These are phyloP conservation scores for Globisporangium camurandrum DNA, from an alignment of 352 stramenopile genomes.

Conservation along the genomic window DNA sequence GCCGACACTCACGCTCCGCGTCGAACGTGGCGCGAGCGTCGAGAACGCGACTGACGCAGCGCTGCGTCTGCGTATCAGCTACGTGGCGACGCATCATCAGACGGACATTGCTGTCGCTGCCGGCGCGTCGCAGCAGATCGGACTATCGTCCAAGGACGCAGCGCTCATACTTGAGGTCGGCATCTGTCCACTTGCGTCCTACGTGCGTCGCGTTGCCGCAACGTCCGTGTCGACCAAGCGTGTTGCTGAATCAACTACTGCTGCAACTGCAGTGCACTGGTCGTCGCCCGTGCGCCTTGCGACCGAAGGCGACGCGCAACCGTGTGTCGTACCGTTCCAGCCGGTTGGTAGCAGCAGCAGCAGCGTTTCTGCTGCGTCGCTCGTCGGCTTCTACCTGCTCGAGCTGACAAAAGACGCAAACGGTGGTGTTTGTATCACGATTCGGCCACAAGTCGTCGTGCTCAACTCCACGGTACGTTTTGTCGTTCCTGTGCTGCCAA, in stretches of 20 bases:
- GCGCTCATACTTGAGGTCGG: constrained; percentile 11
- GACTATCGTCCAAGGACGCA: constrained; percentile 8
- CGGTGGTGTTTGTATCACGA: constrained; percentile 25
- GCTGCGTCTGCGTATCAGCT: constrained; percentile 7
- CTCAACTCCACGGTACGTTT: constrained; percentile 54
- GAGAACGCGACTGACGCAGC: constrained; percentile 8
- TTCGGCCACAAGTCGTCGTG: constrained; percentile 43
- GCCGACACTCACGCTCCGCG: constrained; percentile 26
- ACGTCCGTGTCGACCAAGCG: background rate
- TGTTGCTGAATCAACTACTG: too few species aligned
- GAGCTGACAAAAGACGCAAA: constrained; percentile 24
- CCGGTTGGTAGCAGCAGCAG: background rate
- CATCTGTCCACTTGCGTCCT: too few species aligned
- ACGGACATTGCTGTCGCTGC: background rate
- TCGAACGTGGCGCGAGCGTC: constrained; percentile 12
- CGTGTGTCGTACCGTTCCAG: constrained; percentile 12
- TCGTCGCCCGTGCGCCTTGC: constrained; percentile 11
- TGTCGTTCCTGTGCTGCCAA: too few species aligned
- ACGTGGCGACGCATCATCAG: constrained; percentile 3
- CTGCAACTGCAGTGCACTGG: constrained; percentile 2
- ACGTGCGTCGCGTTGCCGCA: background rate
- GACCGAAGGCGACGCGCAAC: constrained; percentile 12
- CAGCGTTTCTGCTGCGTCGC: too few species aligned
- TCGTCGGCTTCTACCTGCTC: constrained; percentile 25
- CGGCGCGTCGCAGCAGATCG: constrained; percentile 6